Evolutionary conservation across 495 filamentous ascomycete species (phyloP), one percentile per base, ranked within the genome.

Genomic region (Talaromyces wortmannii): DNA sequence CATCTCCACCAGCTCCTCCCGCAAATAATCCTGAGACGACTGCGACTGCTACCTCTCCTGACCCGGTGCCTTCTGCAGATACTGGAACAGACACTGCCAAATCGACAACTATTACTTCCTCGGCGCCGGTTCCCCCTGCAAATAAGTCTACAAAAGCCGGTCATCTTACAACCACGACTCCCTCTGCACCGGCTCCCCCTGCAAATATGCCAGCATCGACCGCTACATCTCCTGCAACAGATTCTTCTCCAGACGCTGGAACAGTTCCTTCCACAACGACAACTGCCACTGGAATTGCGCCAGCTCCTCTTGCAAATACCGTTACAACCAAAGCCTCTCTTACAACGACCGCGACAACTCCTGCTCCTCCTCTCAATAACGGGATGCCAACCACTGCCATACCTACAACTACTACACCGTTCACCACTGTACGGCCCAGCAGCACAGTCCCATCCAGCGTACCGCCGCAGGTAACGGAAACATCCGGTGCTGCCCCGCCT

Each of bases 11-110:
- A 11, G 50, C 61, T 33, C 44, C 55, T 40, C 50, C 61, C 23
- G 59, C 51, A 45, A 52, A 52, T 13, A 59, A 36, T 7, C 32
- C 53, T 12, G 50, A 57, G 0, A 40, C 56, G 0, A 58, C 55
- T 17, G 45, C 59, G 4, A 57, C 56, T n/a, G 45, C 55, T 42
- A 45, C 51, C 11, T 56, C 57, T n/a, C 36, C 55, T 12, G 57
- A 56, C 43, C 32, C 42, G 10, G 50, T 50, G 17, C 51, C 59
- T n/a, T 53, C 57, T 2, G 44, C 56, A 10, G 50, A 48, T 3
- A 50, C 59, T 2, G 55, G 53, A 17, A 47, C 16, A 4, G 36
- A 52, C 0, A 61, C 59, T 1, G 55, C 58, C 10, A 56, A 56
- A 4, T 18, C 45, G 7, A 36, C 44, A 45, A 56, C 50, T 11